Evolutionary conservation across 768 basidiomycete species (phyloP), one percentile per base, ranked within the genome.

Genomic region (Auricularia auricula-judae): DNA sequence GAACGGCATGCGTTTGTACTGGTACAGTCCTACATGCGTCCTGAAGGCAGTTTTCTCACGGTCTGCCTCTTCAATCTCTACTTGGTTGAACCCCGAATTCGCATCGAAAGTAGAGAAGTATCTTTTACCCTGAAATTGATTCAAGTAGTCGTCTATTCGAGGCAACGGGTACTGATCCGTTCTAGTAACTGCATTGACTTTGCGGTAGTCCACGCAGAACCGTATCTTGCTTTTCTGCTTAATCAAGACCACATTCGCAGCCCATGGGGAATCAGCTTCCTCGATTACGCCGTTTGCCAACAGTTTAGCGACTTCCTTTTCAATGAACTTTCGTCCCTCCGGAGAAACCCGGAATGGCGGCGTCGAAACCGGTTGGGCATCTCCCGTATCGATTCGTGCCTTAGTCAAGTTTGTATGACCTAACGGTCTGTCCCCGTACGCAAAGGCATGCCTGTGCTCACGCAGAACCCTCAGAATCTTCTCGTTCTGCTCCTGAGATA

Each of bases 1-100:
- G 61, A 81, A 80, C 0, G 78, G 78, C 76, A 80, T 78, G 43
- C 76, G 61, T 36, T 64, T 65, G 66, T 80, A 80, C 64, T 81
- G 78, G 43, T 65, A 76, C 0, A 80, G 67, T 5, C 79, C 80
- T 36, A 67, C 61, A 65, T 79, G 80, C 0, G 74, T 74, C 3
- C 75, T 64, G 60, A 81, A 80, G 0, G 77, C 77, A 0, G 74
- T 73, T 54, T 76, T 75, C 33, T 75, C 71, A 11, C 67, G 65
- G n/a, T 72, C 73, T 14, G 73, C 66, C 0, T 71, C 65, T 0
- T 62, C 65, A 59, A 78, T 71, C 53, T 71, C 68, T 0, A 78
- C 64, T 64, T 81, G 80, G 0, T 76, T 78, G 64, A 80, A 81
- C 10, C 79, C 77, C 0, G 79, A 70, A 0, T 76, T 62, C 0